Conservation (phyloP, 208 protist species). For the Giardia duodenalis region DNA sequence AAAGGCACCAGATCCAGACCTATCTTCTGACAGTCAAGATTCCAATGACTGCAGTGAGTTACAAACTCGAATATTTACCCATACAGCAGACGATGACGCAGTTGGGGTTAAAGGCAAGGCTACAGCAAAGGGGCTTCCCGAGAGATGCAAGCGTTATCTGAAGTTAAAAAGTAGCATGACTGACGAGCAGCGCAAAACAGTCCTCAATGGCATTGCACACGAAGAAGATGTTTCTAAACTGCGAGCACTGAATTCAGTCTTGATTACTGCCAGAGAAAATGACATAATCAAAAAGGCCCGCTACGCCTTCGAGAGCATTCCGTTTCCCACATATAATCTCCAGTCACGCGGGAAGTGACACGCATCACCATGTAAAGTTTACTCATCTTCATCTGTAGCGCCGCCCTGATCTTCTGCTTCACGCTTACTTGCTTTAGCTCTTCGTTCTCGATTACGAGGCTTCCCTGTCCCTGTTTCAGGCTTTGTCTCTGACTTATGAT, state of each 20-base stretch:
- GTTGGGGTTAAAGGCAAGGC: neutral
- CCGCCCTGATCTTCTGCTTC: no score
- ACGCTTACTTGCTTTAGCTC: no score
- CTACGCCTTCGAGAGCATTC: neutral
- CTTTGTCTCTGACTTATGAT: no score
- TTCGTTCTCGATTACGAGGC: no score
- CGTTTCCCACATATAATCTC: neutral
- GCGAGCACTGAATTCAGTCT: neutral
- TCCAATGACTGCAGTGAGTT: neutral
- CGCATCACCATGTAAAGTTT: no score
- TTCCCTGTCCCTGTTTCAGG: no score
- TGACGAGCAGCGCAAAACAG: neutral
- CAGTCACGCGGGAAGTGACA: neutral
- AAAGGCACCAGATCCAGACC: neutral
- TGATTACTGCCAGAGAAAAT: neutral
- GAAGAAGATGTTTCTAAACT: neutral
- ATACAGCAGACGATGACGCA: neutral
- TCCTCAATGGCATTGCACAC: neutral
- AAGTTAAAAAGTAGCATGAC: neutral
- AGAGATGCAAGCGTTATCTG: neutral
- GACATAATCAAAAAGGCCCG: neutral
- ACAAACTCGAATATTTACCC: neutral
- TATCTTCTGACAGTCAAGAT: neutral
- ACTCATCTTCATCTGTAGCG: no score
- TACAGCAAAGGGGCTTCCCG: no score